Conservation (phyloP, 1,139 yeast genomes). For the Pichia sp. region DNA sequence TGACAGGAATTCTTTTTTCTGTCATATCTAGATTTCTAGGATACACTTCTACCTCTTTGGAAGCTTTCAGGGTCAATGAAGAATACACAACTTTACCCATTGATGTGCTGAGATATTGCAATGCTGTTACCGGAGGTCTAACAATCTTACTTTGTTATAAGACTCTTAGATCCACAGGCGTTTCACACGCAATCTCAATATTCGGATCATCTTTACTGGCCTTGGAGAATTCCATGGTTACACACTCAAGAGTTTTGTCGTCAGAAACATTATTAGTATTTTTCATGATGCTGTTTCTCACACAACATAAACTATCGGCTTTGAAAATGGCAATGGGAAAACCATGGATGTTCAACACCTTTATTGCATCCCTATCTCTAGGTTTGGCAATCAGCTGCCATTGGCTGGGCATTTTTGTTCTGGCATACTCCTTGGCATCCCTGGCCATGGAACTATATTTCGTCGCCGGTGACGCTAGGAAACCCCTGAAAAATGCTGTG, state of each 20-base stretch:
- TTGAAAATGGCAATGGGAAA: conserved; percentile 27
- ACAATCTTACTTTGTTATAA: conserved; percentile 41
- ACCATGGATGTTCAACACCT: conserved; percentile 38
- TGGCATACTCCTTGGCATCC: conserved; percentile 42
- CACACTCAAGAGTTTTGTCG: conserved; percentile 44
- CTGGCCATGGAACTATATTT: conserved; percentile 45
- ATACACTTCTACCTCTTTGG: conserved; percentile 24
- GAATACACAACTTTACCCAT: conserved; percentile 29
- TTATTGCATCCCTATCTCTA: conserved; percentile 41
- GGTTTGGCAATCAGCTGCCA: conserved; percentile 50
- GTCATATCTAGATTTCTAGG: conserved; percentile 35
- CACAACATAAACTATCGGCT: conserved; percentile 38
- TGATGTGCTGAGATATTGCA: conserved; percentile 43
- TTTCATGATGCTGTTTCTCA: conserved; percentile 37
- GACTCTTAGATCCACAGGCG: conserved; percentile 41
- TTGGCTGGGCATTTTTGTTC: conserved; percentile 46
- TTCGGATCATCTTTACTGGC: conserved; percentile 40
- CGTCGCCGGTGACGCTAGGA: conserved; percentile 47
- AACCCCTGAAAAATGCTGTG: conserved; percentile 29
- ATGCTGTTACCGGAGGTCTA: conserved; percentile 44
- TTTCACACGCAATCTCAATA: conserved; percentile 36
- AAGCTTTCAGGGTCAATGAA: not conserved
- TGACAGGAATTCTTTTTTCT: conserved; percentile 43
- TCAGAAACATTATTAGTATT: conserved; percentile 46
- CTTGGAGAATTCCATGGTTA: conserved; percentile 48